Conservation (phyloP, 1,284 basidiomycete species). For the Rhizoctonia solani region DNA sequence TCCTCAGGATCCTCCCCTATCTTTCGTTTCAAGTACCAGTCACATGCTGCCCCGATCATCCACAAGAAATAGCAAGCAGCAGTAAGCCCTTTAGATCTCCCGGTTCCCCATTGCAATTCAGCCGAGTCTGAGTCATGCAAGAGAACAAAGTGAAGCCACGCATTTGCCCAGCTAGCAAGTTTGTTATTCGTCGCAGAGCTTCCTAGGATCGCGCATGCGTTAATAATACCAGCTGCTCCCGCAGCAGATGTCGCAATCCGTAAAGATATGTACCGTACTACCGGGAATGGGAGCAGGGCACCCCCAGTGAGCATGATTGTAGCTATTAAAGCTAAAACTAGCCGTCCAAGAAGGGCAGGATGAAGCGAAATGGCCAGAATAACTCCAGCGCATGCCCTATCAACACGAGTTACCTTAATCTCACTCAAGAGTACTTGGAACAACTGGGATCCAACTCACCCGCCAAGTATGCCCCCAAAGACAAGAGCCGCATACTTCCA, state of each 20-base stretch:
- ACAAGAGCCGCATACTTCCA: conserved; percentile 55
- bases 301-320: conserved; percentile 49
- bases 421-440: conserved; percentile 33
- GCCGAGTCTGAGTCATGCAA: conserved; percentile 41
- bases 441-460: conserved; percentile 47
- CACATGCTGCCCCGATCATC: conserved; percentile 51
- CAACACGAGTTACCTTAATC: conserved; percentile 40
- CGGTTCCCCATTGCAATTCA: conserved; percentile 56
- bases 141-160: conserved; percentile 58
- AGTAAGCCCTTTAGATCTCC: conserved; percentile 60
- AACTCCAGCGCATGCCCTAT: conserved; percentile 54
- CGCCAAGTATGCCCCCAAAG: conserved; percentile 56
- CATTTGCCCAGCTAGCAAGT: conserved; percentile 60
- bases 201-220: conserved; percentile 58
- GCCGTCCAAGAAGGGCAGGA: conserved; percentile 59
- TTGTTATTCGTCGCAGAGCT: conserved; percentile 41
- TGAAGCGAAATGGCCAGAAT: conserved; percentile 61
- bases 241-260: conserved; percentile 57
- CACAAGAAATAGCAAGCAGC: conserved; percentile 61
- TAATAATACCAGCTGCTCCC: conserved; percentile 60
- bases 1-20: conserved; percentile 70
- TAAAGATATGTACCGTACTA: conserved; percentile 53
- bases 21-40: conserved; percentile 59
- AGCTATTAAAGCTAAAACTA: conserved; percentile 56
- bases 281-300: conserved; percentile 53